Evolutionary conservation across 2,329 filamentous ascomycete species (phyloP).

Genomic region (Microdochium trichocladiopsis): DNA sequence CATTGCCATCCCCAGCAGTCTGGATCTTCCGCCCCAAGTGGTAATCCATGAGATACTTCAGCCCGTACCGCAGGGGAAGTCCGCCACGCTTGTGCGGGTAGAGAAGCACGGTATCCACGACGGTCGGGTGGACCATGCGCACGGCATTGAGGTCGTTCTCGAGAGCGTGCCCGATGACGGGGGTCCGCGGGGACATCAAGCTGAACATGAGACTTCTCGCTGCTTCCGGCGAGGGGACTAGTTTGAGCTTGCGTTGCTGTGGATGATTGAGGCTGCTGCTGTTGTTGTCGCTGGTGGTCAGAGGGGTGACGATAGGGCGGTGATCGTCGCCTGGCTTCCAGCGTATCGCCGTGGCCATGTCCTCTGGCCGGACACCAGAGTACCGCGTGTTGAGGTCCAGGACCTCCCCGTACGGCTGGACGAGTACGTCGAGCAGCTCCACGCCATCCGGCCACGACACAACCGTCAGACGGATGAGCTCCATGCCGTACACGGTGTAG

Average conservation of each 20-base stretch:
- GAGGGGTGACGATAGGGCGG: slow-evolving; percentile 14
- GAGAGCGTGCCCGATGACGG: slow-evolving; percentile 85
- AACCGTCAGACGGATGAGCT: slow-evolving; percentile 84
- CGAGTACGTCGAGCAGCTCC: slow-evolving; percentile 74
- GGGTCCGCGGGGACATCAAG: slow-evolving; percentile 67
- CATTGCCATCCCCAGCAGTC: slow-evolving; percentile 38
- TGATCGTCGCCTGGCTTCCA: slow-evolving; percentile 31
- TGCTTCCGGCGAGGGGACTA: slow-evolving; percentile 66
- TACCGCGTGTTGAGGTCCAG: slow-evolving; percentile 89
- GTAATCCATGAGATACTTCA: slow-evolving; percentile 68
- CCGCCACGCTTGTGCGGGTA: slow-evolving; percentile 68
- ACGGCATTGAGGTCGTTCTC: slow-evolving; percentile 91
- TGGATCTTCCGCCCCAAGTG: slow-evolving; percentile 75
- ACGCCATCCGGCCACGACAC: slow-evolving; percentile 78
- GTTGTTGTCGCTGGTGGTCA: background rate
- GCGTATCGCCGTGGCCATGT: slow-evolving; percentile 61
- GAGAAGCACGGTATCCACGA: slow-evolving; percentile 80
- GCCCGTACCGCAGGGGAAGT: slow-evolving; percentile 67
- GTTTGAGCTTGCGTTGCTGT: slow-evolving; percentile 46
- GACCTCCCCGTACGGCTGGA: slow-evolving; percentile 75
- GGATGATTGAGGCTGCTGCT: background rate
- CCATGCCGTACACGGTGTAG: slow-evolving; percentile 81
- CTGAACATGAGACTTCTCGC: slow-evolving; percentile 75
- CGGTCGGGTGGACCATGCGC: slow-evolving; percentile 74
- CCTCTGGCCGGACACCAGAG: slow-evolving; percentile 76